Base-by-base conservation (phyloP, 345 rosid genomes). In the Raphanus sativus region DNA sequence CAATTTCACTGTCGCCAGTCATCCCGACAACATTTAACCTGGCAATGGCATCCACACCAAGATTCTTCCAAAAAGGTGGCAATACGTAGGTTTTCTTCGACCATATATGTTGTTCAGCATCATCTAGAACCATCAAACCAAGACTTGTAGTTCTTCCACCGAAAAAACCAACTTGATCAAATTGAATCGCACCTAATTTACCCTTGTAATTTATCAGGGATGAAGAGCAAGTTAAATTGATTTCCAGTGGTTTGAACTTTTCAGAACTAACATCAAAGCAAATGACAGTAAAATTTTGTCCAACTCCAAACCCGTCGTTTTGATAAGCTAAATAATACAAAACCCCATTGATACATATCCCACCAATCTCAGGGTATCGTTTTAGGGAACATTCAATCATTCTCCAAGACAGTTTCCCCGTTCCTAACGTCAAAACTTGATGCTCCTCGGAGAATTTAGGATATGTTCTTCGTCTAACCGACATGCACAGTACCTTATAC, bases 351-450 rank as follows among this genome's bases (percentile, higher is more conserved):
- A 71, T 71, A n/a, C 56, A 71, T n/a, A 71, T 26, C 2, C 42
- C 75, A 9, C 0, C 6, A 5, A 11, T 4, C 3, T 8, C 10
- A 38, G 75, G 66, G 16, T 2, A 38, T 38, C 59, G 65, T 0
- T 4, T 0, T 38, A 59, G n/a, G 1, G 66, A 9, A 71, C 66
- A 71, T 1, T 26, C 56, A 38, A 59, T 2, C 66, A 25, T 71
- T 59, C 38, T 71, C 75, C 75, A 71, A 13, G 3, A 13, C 34
- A 5, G 0, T 0, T 38, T 38, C 4, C n/a, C 38, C 0, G 5
- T 26, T 71, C 67, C 58, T n/a, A 71, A 7, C 6, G 75, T 71
- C 9, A 71, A 55, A 26, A 71, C 75, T 60, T 71, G 66, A 40
- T 59, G n/a, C 2, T 60, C 66, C 45, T 38, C 13, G 5, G 15